phyloP scores from a whole-genome alignment of 345 rosid species.

The Brassica rapa region DNA sequence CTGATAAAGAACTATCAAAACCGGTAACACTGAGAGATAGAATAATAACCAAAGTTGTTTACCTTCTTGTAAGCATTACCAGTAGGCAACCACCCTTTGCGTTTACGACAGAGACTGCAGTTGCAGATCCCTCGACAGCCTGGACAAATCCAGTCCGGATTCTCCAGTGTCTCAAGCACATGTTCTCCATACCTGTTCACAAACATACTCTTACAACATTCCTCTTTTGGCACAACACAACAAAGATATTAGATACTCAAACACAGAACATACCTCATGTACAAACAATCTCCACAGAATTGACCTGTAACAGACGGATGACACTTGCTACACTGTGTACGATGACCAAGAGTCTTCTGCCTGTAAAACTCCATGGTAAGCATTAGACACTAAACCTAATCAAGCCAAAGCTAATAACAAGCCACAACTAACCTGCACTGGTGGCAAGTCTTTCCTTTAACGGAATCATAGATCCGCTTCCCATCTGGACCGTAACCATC shows the following conservation, averaged over 20 bases:
- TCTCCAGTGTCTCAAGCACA: conserved; percentile 81
- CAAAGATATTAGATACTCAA: conserved; percentile 5
- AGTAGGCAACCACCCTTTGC: conserved; percentile 83
- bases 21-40: background rate
- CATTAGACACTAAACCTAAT: background rate
- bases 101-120: conserved; percentile 83
- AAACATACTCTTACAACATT: background rate
- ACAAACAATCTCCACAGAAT: conserved; percentile 94
- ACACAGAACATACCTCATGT: conserved; percentile 62
- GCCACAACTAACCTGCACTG: conserved; percentile 73
- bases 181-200: conserved; percentile 84
- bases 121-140: conserved; percentile 90
- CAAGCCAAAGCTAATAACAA: background rate
- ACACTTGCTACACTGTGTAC: conserved; percentile 72
- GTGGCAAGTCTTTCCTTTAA: conserved; percentile 87
- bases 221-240: background rate
- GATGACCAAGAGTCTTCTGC: conserved; percentile 94
- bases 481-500: conserved; percentile 79
- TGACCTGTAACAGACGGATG: conserved; percentile 64
- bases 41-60: background rate
- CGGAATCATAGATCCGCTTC: conserved; percentile 71
- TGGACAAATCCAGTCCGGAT: conserved; percentile 82
- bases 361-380: conserved; percentile 42
- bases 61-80: conserved; percentile 79
- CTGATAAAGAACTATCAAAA: conserved; percentile 43